Conservation (phyloP, 148 eudicot species). For the Fagopyrum tataricum region DNA sequence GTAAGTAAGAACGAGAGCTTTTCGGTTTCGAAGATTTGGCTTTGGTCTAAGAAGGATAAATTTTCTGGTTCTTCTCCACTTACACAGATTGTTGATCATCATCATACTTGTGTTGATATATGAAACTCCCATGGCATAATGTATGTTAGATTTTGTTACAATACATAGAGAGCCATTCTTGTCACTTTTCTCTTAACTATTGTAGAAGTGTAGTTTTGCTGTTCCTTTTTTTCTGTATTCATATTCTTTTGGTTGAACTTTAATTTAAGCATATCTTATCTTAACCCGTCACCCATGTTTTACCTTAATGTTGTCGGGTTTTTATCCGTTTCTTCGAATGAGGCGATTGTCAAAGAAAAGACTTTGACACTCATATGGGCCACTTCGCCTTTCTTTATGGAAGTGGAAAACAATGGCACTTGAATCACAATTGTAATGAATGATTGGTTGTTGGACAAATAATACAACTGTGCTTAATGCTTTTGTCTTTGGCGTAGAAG, state of each 20-base stretch:
- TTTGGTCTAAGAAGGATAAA: conserved; percentile 80
- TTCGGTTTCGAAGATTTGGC: conserved; percentile 95
- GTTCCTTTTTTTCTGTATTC: neutral
- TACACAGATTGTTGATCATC: conserved; percentile 20
- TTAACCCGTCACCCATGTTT: no score
- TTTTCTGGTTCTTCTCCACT: conserved; percentile 35
- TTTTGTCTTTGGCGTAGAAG: no score
- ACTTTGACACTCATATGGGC: no score
- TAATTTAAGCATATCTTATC: no score
- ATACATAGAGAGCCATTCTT: neutral
- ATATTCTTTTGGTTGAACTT: neutral
- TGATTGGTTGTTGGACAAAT: no score
- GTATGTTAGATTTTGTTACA: conserved; percentile 17
- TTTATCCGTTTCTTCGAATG: no score
- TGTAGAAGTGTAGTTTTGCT: neutral
- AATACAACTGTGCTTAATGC: no score
- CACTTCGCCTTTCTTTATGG: no score
- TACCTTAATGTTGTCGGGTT: no score
- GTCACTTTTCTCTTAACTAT: neutral
- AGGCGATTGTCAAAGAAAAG: no score
- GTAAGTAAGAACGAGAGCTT: conserved; percentile 75
- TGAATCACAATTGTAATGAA: no score
- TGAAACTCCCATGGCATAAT: conserved; percentile 45
- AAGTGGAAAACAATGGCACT: no score
- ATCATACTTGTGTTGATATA: conserved; percentile 39